These are phyloP conservation scores for Chamaecrista fasciculata DNA, from an alignment of 306 rosid genomes.

Conservation along the genomic window DNA sequence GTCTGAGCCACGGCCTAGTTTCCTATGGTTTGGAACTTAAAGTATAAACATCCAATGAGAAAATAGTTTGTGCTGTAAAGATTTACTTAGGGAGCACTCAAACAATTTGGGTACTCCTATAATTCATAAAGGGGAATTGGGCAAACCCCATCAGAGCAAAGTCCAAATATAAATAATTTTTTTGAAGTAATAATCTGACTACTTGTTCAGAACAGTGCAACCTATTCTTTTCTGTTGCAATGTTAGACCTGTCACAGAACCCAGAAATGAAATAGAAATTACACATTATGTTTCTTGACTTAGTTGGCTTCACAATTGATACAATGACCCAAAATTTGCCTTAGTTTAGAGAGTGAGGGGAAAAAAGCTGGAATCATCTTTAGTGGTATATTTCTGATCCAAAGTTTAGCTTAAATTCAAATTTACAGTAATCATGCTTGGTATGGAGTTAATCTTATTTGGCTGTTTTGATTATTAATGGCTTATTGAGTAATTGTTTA, in stretches of 20 bases:
- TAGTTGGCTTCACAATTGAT: background rate
- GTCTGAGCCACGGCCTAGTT: background rate
- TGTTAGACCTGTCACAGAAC: background rate
- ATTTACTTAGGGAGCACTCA: background rate
- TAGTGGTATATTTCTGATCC: constrained; percentile 7
- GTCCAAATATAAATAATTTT: no score
- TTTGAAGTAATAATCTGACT: no score
- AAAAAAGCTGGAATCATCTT: background rate
- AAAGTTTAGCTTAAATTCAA: background rate
- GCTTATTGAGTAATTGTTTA: constrained; percentile 10
- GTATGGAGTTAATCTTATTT: constrained; percentile 2
- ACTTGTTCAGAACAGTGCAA: no score
- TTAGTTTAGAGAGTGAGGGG: background rate
- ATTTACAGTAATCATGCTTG: background rate
- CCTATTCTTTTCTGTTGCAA: no score
- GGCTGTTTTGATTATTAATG: background rate
- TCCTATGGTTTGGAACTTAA: background rate
- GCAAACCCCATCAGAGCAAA: background rate
- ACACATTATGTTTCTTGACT: no score
- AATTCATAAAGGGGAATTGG: background rate
- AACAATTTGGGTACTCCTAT: background rate
- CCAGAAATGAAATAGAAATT: background rate
- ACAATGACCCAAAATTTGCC: background rate
- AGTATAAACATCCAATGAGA: no score
- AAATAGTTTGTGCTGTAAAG: no score